Evolutionary conservation across 257 asterid species (phyloP).

Genomic region (Nicotiana tomentosiformis): DNA sequence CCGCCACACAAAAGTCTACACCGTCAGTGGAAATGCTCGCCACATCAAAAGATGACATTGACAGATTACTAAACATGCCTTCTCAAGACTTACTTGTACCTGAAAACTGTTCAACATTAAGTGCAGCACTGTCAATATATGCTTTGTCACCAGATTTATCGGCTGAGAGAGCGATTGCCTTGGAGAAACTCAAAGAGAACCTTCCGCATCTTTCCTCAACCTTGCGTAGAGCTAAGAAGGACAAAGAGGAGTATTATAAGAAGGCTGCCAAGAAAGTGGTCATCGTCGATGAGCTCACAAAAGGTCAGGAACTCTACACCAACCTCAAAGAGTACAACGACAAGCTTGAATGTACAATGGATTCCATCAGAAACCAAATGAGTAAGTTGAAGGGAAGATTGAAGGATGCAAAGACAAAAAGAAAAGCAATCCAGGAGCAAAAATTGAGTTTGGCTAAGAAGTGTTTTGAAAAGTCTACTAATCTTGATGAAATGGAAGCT

Average conservation of each 20-base stretch:
- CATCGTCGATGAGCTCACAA: neutral
- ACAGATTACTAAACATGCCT: neutral
- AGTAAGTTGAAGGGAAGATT: neutral
- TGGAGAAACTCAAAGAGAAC: conserved; percentile 6
- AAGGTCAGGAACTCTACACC: neutral
- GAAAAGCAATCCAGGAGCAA: conserved; percentile 8
- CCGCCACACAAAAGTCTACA: neutral
- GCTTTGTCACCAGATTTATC: neutral
- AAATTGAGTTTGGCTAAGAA: conserved; percentile 3
- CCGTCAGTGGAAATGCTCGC: neutral
- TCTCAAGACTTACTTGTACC: neutral
- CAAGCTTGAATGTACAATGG: neutral
- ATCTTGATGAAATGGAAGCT: conserved; percentile 6
- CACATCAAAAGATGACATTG: neutral
- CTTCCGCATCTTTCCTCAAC: conserved; percentile 3
- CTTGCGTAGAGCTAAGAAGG: neutral
- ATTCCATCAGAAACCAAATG: neutral
- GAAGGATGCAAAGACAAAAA: conserved; percentile 8
- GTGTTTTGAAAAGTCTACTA: neutral
- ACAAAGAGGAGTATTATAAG: conserved; percentile 4
- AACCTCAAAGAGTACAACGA: neutral
- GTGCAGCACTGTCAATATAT: neutral
- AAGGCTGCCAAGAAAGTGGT: conserved; percentile 8
- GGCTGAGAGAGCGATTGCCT: neutral
- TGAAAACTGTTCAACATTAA: conserved; percentile 4